phyloP scores from a whole-genome alignment of 805 yeast genomes.

The Zygoascus tannicola region DNA sequence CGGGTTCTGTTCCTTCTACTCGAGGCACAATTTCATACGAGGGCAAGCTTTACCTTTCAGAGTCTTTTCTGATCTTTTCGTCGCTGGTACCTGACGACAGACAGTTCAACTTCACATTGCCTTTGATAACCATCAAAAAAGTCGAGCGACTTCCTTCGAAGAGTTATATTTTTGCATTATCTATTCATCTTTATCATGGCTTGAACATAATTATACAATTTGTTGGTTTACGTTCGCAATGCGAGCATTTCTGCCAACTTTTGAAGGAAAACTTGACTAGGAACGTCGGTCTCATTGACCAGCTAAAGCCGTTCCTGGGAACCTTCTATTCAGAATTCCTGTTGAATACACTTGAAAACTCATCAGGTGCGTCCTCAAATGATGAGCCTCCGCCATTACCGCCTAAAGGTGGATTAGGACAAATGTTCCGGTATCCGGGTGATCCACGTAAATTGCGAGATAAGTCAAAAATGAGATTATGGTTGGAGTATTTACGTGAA shows the following conservation, averaged over 20 bases:
- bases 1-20: conserved; percentile 5
- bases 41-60: conserved; percentile 60
- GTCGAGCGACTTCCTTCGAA: conserved; percentile 79
- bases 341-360: conserved; percentile 31
- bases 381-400: conserved; percentile 13
- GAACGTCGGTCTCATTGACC: conserved; percentile 53
- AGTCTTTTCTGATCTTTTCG: conserved; percentile 64
- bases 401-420: conserved; percentile 86
- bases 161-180: conserved; percentile 67
- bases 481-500: conserved; percentile 83
- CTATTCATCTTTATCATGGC: conserved; percentile 60
- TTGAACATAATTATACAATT: conserved; percentile 57
- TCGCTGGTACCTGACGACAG: conserved; percentile 55
- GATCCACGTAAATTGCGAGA: conserved; percentile 69
- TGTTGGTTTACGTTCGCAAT: conserved; percentile 66
- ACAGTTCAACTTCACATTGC: conserved; percentile 59
- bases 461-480: conserved; percentile 74
- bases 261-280: conserved; percentile 53
- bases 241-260: conserved; percentile 69
- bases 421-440: conserved; percentile 80
- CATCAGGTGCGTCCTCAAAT: conserved; percentile 23
- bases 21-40: conserved; percentile 13
- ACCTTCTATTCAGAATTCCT: conserved; percentile 81
- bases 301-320: conserved; percentile 53
- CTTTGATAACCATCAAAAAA: conserved; percentile 67